A percentile compares a stretch with the other conserved stretches of the same genome.
These are phyloP conservation scores for Friedmanniomyces endolithicus DNA, from an alignment of 495 filamentous ascomycete species.

Conservation along the genomic window DNA sequence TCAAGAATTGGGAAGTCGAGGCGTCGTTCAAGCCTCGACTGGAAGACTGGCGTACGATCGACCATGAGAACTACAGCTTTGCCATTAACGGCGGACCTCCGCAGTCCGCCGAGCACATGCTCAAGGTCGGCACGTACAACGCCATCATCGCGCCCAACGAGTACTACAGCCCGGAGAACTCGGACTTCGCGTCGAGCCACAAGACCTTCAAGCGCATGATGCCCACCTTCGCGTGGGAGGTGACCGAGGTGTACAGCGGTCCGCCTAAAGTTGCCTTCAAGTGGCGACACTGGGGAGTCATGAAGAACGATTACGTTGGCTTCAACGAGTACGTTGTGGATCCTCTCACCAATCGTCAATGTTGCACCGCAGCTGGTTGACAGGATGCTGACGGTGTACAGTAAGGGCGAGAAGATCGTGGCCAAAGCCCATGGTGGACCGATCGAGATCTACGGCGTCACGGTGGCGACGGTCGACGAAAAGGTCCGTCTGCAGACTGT, in stretches of 20 bases:
- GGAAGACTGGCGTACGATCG: constrained; percentile 51
- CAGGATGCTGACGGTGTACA: constrained; percentile 21
- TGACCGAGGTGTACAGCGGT: constrained; percentile 50
- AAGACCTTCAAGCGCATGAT: constrained; percentile 60
- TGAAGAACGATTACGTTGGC: constrained; percentile 52
- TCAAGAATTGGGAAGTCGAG: constrained; percentile 64
- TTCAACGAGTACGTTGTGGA: constrained; percentile 40
- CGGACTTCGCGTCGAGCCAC: constrained; percentile 47
- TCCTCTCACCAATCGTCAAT: background rate
- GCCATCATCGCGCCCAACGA: constrained; percentile 48
- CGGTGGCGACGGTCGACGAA: constrained; percentile 47
- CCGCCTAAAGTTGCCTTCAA: constrained; percentile 47
- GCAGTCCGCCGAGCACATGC: constrained; percentile 50
- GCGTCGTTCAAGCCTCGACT: constrained; percentile 51
- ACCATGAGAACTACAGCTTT: constrained; percentile 43
- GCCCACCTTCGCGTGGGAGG: constrained; percentile 59
- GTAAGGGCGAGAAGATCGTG: constrained; percentile 47
- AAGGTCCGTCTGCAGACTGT: constrained; percentile 42
- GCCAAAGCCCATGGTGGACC: constrained; percentile 41
- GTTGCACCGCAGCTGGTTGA: background rate
- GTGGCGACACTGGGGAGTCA: constrained; percentile 54
- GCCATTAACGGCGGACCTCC: constrained; percentile 47
- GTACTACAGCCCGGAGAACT: constrained; percentile 47
- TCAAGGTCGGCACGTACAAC: constrained; percentile 55
- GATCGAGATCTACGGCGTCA: constrained; percentile 44